A percentile compares a stretch with the other conserved stretches of the same genome.
Evolutionary conservation across 495 filamentous ascomycete genomes (phyloP).

Genomic region (Aspergillus ellipticus): DNA sequence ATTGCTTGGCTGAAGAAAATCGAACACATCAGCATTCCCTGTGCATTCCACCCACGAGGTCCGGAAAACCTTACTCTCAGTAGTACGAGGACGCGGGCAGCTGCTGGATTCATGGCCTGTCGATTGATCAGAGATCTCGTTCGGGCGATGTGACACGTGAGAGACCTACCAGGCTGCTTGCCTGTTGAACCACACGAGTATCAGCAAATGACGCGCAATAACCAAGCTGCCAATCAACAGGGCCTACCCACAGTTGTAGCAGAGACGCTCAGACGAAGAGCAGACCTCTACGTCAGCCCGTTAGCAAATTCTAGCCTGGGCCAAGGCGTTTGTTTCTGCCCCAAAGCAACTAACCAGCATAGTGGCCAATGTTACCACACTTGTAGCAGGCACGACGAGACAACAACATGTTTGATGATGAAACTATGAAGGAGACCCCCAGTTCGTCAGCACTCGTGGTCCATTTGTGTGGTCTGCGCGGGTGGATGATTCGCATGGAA

Average conservation of each 20-base stretch:
- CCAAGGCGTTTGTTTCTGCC: background rate
- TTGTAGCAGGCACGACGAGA: conserved; percentile 99
- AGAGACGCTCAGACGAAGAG: conserved; percentile 92
- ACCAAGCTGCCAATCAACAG: conserved; percentile 3
- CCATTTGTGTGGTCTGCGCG: conserved; percentile 1
- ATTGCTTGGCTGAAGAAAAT: conserved; percentile 76
- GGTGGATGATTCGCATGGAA: background rate
- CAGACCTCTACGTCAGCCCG: conserved; percentile 68
- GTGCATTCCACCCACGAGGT: background rate
- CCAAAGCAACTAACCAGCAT: conserved; percentile 61
- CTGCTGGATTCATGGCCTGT: conserved; percentile 95
- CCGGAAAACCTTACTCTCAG: conserved; percentile 64
- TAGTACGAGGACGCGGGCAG: conserved; percentile 93
- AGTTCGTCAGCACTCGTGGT: conserved; percentile 16
- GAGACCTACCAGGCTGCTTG: conserved; percentile 75
- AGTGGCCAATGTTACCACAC: conserved; percentile 99
- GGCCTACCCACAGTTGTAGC: conserved; percentile 87
- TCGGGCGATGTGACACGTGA: conserved; percentile 14
- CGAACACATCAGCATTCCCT: conserved; percentile 25
- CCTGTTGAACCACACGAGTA: conserved; percentile 37
- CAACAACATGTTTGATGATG: conserved; percentile 74
- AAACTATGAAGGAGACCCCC: conserved; percentile 6
- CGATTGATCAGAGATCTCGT: conserved; percentile 32
- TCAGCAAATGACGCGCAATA: conserved; percentile 21
- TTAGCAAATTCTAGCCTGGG: conserved; percentile 14